phyloP scores from a whole-genome alignment of 2,329 filamentous ascomycete species.

The Fusarium hostae region DNA sequence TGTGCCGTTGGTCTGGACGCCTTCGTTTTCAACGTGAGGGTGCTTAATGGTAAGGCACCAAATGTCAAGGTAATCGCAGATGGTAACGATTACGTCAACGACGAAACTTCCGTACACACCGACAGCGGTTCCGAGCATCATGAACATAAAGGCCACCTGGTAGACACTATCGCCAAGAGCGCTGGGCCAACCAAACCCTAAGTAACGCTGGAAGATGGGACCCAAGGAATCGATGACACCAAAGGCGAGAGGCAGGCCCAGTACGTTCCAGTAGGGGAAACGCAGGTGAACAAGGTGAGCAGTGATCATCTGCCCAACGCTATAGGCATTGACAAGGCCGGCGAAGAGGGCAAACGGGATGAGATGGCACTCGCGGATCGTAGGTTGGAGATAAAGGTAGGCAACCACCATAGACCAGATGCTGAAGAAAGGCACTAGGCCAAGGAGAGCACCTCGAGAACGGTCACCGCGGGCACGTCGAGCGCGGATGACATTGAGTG shows the following conservation, averaged over 20 bases:
- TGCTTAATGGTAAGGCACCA: conserved; percentile 99
- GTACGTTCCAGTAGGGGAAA: conserved; percentile 92
- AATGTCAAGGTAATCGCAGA: conserved; percentile 98
- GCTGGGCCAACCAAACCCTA: conserved; percentile 79
- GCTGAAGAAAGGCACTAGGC: conserved; percentile 82
- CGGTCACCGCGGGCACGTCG: conserved; percentile 79
- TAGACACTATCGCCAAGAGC: conserved; percentile 81
- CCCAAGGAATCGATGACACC: conserved; percentile 85
- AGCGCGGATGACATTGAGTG: conserved; percentile 84
- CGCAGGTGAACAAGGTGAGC: conserved; percentile 88
- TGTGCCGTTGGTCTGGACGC: conserved; percentile 43
- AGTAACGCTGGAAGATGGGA: conserved; percentile 68
- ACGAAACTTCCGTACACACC: conserved; percentile 98
- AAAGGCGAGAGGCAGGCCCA: conserved; percentile 79
- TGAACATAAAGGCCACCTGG: conserved; percentile 91
- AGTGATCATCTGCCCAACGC: conserved; percentile 94
- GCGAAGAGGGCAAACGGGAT: conserved; percentile 91
- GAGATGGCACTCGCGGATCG: conserved; percentile 83
- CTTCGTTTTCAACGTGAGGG: conserved; percentile 61
- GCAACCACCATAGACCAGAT: conserved; percentile 80
- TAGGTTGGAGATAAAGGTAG: conserved; percentile 87
- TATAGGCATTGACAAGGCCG: conserved; percentile 92
- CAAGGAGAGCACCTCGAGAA: conserved; percentile 79
- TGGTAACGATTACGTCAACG: conserved; percentile 95
- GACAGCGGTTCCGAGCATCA: conserved; percentile 83